Base-by-base conservation (phyloP, 2,329 filamentous ascomycete genomes). In the Diaporthe ilicicola region DNA sequence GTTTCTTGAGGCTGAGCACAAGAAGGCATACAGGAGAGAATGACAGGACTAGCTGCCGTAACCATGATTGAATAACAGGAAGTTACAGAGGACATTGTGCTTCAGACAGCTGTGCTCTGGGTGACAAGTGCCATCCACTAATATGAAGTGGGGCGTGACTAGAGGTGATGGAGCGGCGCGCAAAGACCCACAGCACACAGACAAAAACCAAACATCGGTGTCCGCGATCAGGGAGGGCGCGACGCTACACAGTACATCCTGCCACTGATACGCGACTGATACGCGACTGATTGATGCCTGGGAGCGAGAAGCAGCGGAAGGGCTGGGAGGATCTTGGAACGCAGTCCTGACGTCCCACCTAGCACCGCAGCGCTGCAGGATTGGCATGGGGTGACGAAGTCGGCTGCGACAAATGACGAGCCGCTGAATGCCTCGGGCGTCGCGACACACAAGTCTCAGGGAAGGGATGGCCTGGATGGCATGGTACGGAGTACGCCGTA, bases 381-480 rank as follows among this genome's bases (percentile, higher is more conserved):
- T 37, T 71, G 70, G 68, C 56, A 71, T 39, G 59, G 59, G 55
- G 19, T 48, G 39, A 64, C 66, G 50, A 65, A 32, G 42, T 29
- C 32, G 51, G 42, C 59, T 69, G 65, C 53, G 70, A 56, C 66
- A 54, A 54, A 29, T 59, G 22, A 68, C 42, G 42, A 55, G 54
- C 37, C 32, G 53, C 46, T 37, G 39, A 24, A 68, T 68, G 59
- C 66, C 66, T 68, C 66, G 65, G 51, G 44, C 34, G 32, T 34
- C 66, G 66, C 66, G 44, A 68, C 32, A 51, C 44, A 22, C 53
- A 22, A 56, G 27, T 56, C 37, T 46, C n/a, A 67, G 50, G 51
- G n/a, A 39, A 10, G 3, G 39, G 22, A 29, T 17, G n/a, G 42
- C n/a, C n/a, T n/a, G n/a, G n/a, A n/a, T n/a, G n/a, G n/a, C n/a